These are phyloP conservation scores for Russula virescens DNA, from an alignment of 768 basidiomycete genomes.

Conservation along the genomic window DNA sequence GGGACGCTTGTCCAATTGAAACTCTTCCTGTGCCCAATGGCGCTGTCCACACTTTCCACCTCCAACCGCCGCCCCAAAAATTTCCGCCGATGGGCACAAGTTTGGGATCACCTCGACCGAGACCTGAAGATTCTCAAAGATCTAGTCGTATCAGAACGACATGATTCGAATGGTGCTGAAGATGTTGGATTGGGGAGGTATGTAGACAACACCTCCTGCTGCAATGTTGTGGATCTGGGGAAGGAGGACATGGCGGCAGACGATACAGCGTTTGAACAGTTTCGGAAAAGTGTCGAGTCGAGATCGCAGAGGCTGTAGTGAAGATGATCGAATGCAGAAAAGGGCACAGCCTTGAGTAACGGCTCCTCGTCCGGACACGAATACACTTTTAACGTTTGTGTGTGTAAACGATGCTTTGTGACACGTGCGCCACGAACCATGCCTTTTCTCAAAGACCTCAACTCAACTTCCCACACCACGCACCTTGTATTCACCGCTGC, in stretches of 20 bases:
- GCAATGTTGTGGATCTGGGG: not conserved
- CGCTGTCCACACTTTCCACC: not conserved
- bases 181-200: not conserved
- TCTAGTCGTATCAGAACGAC: conserved; percentile 6
- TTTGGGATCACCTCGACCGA: conserved; percentile 2
- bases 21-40: conserved; percentile 10
- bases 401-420: not conserved
- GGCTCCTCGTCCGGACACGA: too few relatives aligned
- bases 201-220: not conserved
- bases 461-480: conserved; percentile 45
- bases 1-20: conserved; percentile 2
- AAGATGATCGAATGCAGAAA: too few relatives aligned
- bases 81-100: conserved; percentile 3
- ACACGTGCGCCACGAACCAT: conserved; percentile 5
- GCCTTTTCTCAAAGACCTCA: conserved; percentile 18
- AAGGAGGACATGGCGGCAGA: not conserved
- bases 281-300: not conserved
- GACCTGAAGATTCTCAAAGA: conserved; percentile 2
- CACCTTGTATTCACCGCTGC: conserved; percentile 65
- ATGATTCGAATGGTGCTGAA: conserved; percentile 10
- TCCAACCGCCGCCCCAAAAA: not conserved
- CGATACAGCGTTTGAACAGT: not conserved
- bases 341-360: too few relatives aligned
- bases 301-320: not conserved
- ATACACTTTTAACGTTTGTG: not conserved